phyloP scores from a whole-genome alignment of 1,284 basidiomycete genomes.

The Mycena citricolor region DNA sequence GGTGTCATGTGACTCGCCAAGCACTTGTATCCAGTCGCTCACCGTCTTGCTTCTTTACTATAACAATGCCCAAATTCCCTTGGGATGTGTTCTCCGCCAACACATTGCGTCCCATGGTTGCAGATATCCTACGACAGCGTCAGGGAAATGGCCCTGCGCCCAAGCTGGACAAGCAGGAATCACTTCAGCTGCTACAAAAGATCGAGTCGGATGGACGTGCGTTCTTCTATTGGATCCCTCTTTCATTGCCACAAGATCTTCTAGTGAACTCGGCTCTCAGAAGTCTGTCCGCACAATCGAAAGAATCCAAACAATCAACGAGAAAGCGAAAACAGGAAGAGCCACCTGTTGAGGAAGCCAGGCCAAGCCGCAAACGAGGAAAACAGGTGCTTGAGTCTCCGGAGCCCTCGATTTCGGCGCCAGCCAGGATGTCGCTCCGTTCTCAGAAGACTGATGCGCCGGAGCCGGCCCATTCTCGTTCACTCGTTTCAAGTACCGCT shows the following conservation, averaged over 20 bases:
- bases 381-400: no score
- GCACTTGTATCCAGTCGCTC: background rate
- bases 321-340: conserved; percentile 18
- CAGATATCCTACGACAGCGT: conserved; percentile 14
- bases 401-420: no score
- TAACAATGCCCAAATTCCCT: conserved; percentile 20
- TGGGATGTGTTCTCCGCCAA: conserved; percentile 18
- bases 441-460: no score
- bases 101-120: conserved; percentile 18
- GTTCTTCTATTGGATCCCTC: background rate
- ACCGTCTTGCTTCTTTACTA: background rate
- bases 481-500: no score
- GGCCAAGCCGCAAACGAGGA: background rate
- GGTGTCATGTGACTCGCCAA: background rate
- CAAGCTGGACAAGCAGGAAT: conserved; percentile 6
- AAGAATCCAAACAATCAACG: conserved; percentile 2
- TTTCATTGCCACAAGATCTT: background rate
- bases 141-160: background rate
- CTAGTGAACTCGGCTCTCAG: conserved; percentile 16
- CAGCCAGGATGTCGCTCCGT: no score
- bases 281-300: background rate
- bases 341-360: background rate
- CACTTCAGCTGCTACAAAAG: conserved; percentile 9
- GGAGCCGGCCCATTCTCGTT: no score
- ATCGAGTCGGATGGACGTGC: conserved; percentile 20